Conservation (phyloP, 139 green algal species). For the Microglena sp. region DNA sequence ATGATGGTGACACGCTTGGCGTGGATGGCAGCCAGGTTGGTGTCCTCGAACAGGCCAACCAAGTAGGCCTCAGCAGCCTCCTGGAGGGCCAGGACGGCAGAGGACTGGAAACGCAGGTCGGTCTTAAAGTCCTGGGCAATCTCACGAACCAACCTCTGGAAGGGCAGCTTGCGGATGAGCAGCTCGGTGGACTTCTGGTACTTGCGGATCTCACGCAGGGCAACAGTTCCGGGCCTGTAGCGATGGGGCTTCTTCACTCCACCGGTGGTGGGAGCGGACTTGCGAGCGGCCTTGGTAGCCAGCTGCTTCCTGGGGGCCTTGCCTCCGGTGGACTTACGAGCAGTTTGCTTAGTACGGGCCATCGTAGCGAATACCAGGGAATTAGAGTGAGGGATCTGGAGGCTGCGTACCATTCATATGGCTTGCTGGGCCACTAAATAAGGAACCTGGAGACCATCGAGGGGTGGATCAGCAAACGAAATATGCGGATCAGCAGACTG, state of each 20-base stretch:
- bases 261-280: constrained; percentile 79
- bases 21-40: constrained; percentile 93
- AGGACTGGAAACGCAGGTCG: constrained; percentile 94
- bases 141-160: constrained; percentile 93
- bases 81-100: constrained; percentile 87
- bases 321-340: constrained; percentile 88
- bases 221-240: constrained; percentile 84
- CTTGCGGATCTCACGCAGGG: constrained; percentile 87
- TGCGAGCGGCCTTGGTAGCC: constrained; percentile 84
- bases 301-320: constrained; percentile 92
- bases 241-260: constrained; percentile 86
- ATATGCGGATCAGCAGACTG: no score
- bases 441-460: no score
- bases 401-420: no score
- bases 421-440: no score
- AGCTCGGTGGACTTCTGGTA: constrained; percentile 93
- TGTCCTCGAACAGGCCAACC: constrained; percentile 97
- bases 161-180: constrained; percentile 95
- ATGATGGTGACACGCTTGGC: constrained; percentile 77
- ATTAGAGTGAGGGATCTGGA: no score
- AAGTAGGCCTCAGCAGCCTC: constrained; percentile 96
- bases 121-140: constrained; percentile 99
- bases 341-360: constrained; percentile 97
- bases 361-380: no score
- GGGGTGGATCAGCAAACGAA: no score